Base-by-base conservation (phyloP, 2,329 filamentous ascomycete species). In the Bretziella fagacearum region DNA sequence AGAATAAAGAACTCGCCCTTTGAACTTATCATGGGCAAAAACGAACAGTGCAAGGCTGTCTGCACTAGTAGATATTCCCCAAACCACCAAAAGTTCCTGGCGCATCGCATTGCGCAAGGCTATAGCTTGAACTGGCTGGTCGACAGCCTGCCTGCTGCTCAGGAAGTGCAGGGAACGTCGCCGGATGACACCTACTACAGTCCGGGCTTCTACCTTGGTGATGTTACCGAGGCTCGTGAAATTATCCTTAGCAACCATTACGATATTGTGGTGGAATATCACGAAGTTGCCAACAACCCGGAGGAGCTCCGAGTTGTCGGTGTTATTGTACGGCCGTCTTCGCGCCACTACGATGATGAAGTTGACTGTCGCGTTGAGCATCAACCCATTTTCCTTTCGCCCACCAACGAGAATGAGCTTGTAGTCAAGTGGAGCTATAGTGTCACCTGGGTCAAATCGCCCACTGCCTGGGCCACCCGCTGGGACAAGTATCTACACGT, bases 401-500 rank as follows among this genome's bases (percentile, higher is more conserved):
- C 68, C 2, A 70, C 73, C 20, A 10, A 71, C 20, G 58, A 57
- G 27, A 58, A 61, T 11, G 48, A 85, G 73, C 17, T 65, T 42
- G 57, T 71, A 17, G 84, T 95, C 18, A 74, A 77, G 2, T 98
- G 84, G 67, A 94, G 86, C 4, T 98, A 98, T 66, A 85, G 82
- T 54, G 84, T 96, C 11, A 82, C 80, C 63, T 98, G 91, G 91
- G 74, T 72, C 49, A 75, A 78, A 54, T 95, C 86, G 1, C 59
- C 71, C 1, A 96, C 87, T 1, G 84, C 82, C 1, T 98, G 93
- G 80, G 91, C 91, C 23, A 98, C 91, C 10, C 77, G 91, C 53
- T 98, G 91, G 91, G 91, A 98, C 69, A 96, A 94, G 64, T 96
- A 96, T 60, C 72, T 98, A 29, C 89, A 96, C 58, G 89, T 98